A percentile compares a stretch with the other conserved stretches of the same genome.
Evolutionary conservation across 345 rosid genomes (phyloP).

Genomic region (Corchorus capsularis): DNA sequence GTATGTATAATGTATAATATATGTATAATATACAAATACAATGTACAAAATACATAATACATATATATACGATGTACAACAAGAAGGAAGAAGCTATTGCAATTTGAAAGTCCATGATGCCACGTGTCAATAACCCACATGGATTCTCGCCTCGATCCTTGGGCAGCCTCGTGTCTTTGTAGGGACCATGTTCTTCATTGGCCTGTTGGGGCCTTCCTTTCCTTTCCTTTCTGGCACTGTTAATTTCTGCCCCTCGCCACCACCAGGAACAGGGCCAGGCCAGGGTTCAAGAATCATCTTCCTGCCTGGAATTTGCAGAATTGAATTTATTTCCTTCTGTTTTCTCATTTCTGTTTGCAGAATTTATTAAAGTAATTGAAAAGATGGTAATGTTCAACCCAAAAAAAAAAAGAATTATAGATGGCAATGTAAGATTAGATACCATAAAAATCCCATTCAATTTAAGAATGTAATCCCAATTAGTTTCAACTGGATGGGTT

Average conservation of each 20-base stretch:
- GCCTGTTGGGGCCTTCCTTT: too few relatives aligned
- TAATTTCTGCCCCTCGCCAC: not conserved
- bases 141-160: slow-evolving; percentile 7
- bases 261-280: not conserved
- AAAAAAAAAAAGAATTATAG: not conserved
- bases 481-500: too few relatives aligned
- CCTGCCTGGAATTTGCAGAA: not conserved
- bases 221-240: not conserved
- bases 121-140: slow-evolving; percentile 12
- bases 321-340: not conserved
- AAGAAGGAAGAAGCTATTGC: too few relatives aligned
- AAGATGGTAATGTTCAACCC: too few relatives aligned
- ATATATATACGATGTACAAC: too few relatives aligned
- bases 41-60: too few relatives aligned
- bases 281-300: not conserved
- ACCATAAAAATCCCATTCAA: not conserved
- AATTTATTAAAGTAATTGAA: not conserved
- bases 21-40: not conserved
- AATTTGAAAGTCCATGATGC: not conserved
- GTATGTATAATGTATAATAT: too few relatives aligned
- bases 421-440: not conserved
- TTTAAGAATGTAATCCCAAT: not conserved
- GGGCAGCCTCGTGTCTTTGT: not conserved
- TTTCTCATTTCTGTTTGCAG: not conserved
- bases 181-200: not conserved